Percentiles rank a stretch among this genome's conserved stretches.
phyloP scores from a whole-genome alignment of 2,329 filamentous ascomycete species.

The Bertia moriformis region DNA sequence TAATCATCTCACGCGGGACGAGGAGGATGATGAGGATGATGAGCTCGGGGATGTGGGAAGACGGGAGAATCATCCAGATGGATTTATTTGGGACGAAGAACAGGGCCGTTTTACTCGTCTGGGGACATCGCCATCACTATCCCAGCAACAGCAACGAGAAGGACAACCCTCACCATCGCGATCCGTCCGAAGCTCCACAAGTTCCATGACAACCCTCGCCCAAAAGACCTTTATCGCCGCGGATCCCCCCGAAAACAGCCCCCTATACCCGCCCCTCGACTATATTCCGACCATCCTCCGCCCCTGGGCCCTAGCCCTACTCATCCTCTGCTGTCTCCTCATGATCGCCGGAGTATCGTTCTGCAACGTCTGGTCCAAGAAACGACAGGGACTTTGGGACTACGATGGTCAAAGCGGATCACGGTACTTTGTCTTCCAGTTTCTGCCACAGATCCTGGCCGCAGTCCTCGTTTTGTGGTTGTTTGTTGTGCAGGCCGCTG shows the following conservation, averaged over 20 bases:
- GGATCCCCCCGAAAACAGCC: neutral
- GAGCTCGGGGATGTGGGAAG: too few relatives aligned
- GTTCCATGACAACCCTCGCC: neutral
- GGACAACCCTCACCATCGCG: neutral
- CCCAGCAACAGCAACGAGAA: neutral
- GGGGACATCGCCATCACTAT: conserved; percentile 1
- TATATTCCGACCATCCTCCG: conserved; percentile 40
- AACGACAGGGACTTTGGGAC: conserved; percentile 33
- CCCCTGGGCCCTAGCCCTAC: conserved; percentile 27
- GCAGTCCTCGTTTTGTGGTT: conserved; percentile 43
- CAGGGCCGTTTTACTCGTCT: conserved; percentile 20
- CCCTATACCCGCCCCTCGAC: conserved; percentile 23
- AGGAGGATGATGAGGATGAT: conserved; percentile 34
- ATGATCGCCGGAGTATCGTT: conserved; percentile 41
- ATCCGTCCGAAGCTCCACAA: neutral
- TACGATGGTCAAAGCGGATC: conserved; percentile 36
- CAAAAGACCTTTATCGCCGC: neutral
- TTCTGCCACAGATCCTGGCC: conserved; percentile 43
- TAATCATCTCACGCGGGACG: conserved; percentile 48
- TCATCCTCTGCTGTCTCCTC: conserved; percentile 30
- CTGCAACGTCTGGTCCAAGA: conserved; percentile 32
- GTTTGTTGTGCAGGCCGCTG: conserved; percentile 40
- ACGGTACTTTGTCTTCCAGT: conserved; percentile 48
- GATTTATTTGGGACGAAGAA: conserved; percentile 24
- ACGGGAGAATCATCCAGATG: conserved; percentile 23